phyloP scores from a whole-genome alignment of 441 rosid species.

The Syzygium malaccense region DNA sequence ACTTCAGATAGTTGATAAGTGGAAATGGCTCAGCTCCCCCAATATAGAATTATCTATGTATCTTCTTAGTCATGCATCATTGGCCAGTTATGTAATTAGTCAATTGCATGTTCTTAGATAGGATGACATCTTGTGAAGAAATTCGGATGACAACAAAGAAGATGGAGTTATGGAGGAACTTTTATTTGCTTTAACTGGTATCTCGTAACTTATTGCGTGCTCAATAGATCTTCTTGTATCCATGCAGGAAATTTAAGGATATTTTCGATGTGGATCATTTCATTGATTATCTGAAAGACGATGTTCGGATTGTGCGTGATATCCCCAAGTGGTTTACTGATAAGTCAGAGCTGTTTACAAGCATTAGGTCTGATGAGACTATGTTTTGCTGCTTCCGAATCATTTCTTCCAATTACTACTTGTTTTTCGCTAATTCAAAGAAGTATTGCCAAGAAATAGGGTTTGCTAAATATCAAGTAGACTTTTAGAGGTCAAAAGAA shows the following conservation, averaged over 20 bases:
- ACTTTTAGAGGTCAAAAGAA: background rate
- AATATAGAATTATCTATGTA: background rate
- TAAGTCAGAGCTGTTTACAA: slow-evolving; percentile 80
- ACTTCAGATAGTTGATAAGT: background rate
- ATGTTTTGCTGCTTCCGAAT: background rate
- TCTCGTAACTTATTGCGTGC: background rate
- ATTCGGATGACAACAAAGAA: background rate
- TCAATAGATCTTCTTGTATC: background rate
- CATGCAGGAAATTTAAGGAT: slow-evolving; percentile 89
- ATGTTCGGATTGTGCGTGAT: slow-evolving; percentile 83
- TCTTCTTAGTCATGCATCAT: background rate
- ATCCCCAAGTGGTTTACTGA: slow-evolving; percentile 98
- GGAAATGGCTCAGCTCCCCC: background rate
- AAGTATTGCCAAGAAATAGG: background rate
- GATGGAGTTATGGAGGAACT: background rate
- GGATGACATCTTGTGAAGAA: background rate
- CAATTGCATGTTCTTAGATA: background rate
- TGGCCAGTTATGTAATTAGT: background rate
- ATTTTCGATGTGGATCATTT: slow-evolving; percentile 95
- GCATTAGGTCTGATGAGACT: slow-evolving; percentile 58
- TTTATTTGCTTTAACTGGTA: background rate
- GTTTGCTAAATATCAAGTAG: background rate
- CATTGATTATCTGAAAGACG: slow-evolving; percentile 91
- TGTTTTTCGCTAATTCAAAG: background rate
- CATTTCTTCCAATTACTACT: background rate